Conservation (phyloP, 495 filamentous ascomycete genomes). For the Neurospora hispaniola region DNA sequence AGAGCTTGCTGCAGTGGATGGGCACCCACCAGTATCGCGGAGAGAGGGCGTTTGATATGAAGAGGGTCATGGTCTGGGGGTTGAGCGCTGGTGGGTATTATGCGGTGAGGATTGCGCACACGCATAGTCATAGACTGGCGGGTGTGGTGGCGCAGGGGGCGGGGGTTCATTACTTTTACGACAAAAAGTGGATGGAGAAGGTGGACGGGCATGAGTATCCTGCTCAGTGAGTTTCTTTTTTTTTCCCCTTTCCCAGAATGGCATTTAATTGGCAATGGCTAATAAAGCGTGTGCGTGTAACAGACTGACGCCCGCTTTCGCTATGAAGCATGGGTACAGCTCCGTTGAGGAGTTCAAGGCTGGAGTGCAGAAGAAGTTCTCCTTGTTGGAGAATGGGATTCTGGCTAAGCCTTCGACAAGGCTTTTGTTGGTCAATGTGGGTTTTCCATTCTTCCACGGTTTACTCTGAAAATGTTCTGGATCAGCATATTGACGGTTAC, state of each 20-base stretch:
- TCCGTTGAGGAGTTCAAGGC: conserved; percentile 49
- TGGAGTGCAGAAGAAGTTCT: conserved; percentile 58
- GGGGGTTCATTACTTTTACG: conserved; percentile 58
- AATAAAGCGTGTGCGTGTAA: neutral
- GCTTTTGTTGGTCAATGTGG: conserved; percentile 58
- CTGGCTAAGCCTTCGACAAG: conserved; percentile 51
- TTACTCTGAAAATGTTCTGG: too few relatives aligned
- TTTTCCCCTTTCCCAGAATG: neutral
- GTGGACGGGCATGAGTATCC: conserved; percentile 73
- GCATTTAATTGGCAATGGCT: too few relatives aligned
- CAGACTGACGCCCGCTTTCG: conserved; percentile 52
- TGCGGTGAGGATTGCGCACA: conserved; percentile 63
- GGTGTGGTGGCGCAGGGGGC: conserved; percentile 64
- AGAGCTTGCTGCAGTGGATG: conserved; percentile 14
- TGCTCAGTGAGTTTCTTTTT: conserved; percentile 43
- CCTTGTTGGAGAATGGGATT: conserved; percentile 59
- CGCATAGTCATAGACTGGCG: conserved; percentile 46
- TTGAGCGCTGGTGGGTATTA: conserved; percentile 70
- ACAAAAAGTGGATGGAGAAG: conserved; percentile 49
- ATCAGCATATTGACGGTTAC: conserved; percentile 4
- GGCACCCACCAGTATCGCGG: too few relatives aligned
- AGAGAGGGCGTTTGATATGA: conserved; percentile 44
- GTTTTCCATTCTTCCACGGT: conserved; percentile 7
- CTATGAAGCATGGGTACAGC: conserved; percentile 60
- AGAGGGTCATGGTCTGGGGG: conserved; percentile 57